Base-by-base conservation (phyloP, 306 rosid species). In the Delonix regia region DNA sequence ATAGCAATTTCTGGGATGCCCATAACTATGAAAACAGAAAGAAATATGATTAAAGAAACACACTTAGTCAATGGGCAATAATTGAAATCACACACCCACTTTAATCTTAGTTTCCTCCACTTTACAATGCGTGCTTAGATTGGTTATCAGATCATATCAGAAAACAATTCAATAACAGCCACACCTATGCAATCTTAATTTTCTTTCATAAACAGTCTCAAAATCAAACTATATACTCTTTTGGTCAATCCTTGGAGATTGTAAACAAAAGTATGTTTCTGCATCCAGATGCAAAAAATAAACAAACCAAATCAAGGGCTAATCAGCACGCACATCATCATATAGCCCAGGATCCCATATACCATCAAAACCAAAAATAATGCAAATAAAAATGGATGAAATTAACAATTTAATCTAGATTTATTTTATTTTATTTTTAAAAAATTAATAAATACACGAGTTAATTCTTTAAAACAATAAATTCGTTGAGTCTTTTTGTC, bases 281-380 rank as follows among this genome's bases (percentile, higher is more conserved):
- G 39, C 73, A 69, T 45, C 24, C 73, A 69, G 11, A 25, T 24
- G 24, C 73, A 69, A 68, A 22, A 22, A 68, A 64, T 12, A 9
- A 4, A 60, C 38, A 60, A 63, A 63, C 9, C 80, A 74, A 68
- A 41, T 78, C 82, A 21, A 57, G 62, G 73, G 38, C 61, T 7
- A 13, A 59, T 53, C 47, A 30, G 36, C 63, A 42, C 41, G 9
- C 69, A 36, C 74, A 65, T n/a, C 24, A 19, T 39, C 38, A 28
- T 63, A 33, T 34, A 7, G 12, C 71, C 73, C 44, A 76, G 67
- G 72, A 42, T 67, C 65, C 73, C 38, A 78, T 69, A 10, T 30
- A 30, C 42, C 7, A 27, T 19, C 12, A 62, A 19, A 53, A 15
- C 48, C 6, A 56, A 3, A 22, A 72, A 30, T 30, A 30, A 44